Conservation (phyloP, 768 basidiomycete genomes). For the Leucogyrophana mollusca region DNA sequence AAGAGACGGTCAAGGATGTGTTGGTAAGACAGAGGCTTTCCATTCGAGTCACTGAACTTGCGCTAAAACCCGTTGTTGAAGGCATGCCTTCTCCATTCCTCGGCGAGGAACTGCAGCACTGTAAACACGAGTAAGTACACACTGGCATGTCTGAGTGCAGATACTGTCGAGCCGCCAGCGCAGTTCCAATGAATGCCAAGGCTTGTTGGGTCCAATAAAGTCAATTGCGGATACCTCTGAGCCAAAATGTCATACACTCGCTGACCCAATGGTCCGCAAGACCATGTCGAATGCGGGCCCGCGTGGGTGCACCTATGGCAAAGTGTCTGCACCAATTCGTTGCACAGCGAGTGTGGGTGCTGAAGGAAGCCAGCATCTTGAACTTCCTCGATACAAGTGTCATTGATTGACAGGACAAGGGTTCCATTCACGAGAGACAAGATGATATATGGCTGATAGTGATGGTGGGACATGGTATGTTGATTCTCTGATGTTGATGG, state of each 20-base stretch:
- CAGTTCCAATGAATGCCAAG: conserved; percentile 19
- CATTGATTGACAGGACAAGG: conserved; percentile 92
- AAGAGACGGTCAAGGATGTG: conserved; percentile 5
- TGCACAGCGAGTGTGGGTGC: conserved; percentile 97
- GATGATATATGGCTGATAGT: conserved; percentile 77
- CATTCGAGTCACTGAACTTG: conserved; percentile 7
- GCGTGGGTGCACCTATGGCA: conserved; percentile 94
- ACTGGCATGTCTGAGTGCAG: too few species aligned
- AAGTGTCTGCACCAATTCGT: conserved; percentile 91
- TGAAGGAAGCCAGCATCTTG: conserved; percentile 99
- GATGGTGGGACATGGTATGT: too few species aligned
- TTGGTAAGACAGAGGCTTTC: conserved; percentile 6
- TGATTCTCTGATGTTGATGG: too few species aligned
- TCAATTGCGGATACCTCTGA: too few species aligned
- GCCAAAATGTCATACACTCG: too few species aligned
- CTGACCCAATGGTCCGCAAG: conserved; percentile 88
- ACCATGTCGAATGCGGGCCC: conserved; percentile 96
- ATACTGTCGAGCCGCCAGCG: too few species aligned
- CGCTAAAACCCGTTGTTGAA: conserved; percentile 11
- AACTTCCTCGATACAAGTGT: conserved; percentile 98
- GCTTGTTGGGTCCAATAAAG: too few species aligned
- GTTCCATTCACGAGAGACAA: conserved; percentile 98
- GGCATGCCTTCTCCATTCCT: conserved; percentile 5
- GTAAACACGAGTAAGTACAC: neutral
- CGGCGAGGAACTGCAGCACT: conserved; percentile 10